phyloP scores from a whole-genome alignment of 1,139 yeast species.

The Saccharomyces pastorianus region DNA sequence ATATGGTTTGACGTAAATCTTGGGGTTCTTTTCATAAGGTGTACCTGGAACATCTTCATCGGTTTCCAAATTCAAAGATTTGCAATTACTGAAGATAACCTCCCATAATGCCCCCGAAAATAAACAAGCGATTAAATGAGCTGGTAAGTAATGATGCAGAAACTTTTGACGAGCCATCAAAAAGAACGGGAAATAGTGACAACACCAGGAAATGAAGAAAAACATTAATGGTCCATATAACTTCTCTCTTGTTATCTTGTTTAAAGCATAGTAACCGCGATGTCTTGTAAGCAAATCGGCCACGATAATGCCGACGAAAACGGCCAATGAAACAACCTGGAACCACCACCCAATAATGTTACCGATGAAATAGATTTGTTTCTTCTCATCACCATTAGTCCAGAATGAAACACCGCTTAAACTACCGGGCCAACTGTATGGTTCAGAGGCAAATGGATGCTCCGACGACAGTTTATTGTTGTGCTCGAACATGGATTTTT shows the following conservation, averaged over 20 bases:
- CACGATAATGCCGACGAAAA: conserved; percentile 52
- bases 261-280: conserved; percentile 55
- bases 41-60: conserved; percentile 28
- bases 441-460: conserved; percentile 95
- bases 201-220: conserved; percentile 77
- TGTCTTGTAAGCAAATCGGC: conserved; percentile 76
- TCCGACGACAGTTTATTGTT: conserved; percentile 79
- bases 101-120: conserved; percentile 79
- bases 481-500: conserved; percentile 81
- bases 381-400: conserved; percentile 59
- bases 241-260: conserved; percentile 57
- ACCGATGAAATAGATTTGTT: conserved; percentile 85
- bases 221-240: conserved; percentile 78
- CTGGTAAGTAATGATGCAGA: conserved; percentile 93
- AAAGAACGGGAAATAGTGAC: conserved; percentile 86
- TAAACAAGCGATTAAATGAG: conserved; percentile 82
- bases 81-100: conserved; percentile 61
- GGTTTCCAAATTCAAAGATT: conserved; percentile 27
- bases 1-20: conserved; percentile 25
- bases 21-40: conserved; percentile 18
- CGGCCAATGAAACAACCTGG: conserved; percentile 59
- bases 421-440: conserved; percentile 90
- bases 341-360: conserved; percentile 91
- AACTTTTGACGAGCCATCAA: conserved; percentile 90
- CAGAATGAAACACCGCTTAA: conserved; percentile 92